phyloP scores from a whole-genome alignment of 2,329 filamentous ascomycete species.

The Ophiostoma sp. region DNA sequence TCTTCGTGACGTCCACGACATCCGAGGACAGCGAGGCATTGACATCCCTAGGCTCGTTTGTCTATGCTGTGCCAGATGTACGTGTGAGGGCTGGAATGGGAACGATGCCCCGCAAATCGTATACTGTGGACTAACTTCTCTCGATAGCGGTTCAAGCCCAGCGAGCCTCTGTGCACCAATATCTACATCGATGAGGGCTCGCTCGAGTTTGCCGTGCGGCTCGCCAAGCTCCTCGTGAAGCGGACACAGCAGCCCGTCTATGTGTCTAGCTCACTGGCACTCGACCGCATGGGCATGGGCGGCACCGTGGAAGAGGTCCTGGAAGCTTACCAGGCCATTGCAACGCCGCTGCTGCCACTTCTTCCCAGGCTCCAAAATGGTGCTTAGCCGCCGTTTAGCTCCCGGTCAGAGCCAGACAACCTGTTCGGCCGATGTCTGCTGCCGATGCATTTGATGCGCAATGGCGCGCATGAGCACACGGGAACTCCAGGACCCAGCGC shows the following conservation, averaged over 20 bases:
- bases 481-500: no score
- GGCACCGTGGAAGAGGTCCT: slow-evolving; percentile 90
- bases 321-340: slow-evolving; percentile 72
- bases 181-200: slow-evolving; percentile 71
- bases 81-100: slow-evolving; percentile 26
- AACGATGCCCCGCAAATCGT: no score
- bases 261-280: slow-evolving; percentile 79
- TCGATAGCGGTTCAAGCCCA: slow-evolving; percentile 46
- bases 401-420: background rate
- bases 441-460: background rate
- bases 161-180: slow-evolving; percentile 67
- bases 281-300: slow-evolving; percentile 66
- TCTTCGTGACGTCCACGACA: slow-evolving; percentile 55
- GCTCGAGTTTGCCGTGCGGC: slow-evolving; percentile 77
- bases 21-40: slow-evolving; percentile 36
- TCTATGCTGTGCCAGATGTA: slow-evolving; percentile 91
- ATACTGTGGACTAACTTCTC: background rate
- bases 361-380: slow-evolving; percentile 34
- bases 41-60: slow-evolving; percentile 74
- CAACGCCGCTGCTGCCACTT: slow-evolving; percentile 60
- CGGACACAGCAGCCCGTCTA: slow-evolving; percentile 72
- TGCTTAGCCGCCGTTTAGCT: no score
- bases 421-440: background rate
- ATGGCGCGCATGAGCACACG: background rate
- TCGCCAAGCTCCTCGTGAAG: slow-evolving; percentile 77